Conservation (phyloP, 345 rosid genomes). For the Luvunga scandens region DNA sequence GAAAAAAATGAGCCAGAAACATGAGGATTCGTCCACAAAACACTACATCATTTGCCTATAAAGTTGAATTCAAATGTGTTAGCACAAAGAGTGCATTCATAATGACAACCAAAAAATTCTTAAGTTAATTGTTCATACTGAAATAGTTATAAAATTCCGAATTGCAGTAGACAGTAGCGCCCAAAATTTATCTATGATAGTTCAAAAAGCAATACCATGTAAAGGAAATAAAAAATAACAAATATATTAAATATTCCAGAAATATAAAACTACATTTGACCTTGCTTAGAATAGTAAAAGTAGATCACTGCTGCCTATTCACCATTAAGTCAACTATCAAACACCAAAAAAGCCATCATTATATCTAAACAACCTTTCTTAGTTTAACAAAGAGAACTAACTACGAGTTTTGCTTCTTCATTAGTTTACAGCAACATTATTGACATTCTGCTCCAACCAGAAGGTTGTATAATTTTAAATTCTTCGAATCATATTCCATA, state of each 20-base stretch:
- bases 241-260: neutral
- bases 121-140: neutral
- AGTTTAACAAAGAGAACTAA: neutral
- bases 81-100: conserved; percentile 1
- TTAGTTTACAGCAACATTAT: neutral
- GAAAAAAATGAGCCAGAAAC: conserved; percentile 96
- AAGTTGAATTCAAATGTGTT: conserved; percentile 23
- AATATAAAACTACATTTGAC: neutral
- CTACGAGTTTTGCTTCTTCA: neutral
- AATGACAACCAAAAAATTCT: neutral
- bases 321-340: neutral
- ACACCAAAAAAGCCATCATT: neutral
- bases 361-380: neutral
- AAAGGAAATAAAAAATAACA: neutral
- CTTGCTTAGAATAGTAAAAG: neutral
- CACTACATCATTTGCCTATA: conserved; percentile 93
- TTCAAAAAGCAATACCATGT: neutral
- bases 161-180: neutral
- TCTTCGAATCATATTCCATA: neutral
- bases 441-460: neutral
- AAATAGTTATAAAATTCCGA: neutral
- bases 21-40: conserved; percentile 96
- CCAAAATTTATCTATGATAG: neutral
- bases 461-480: neutral
- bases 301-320: neutral